A percentile compares a stretch with the other conserved stretches of the same genome.
These are phyloP conservation scores for Cutaneotrichosporon arboriforme DNA, from an alignment of 1,284 basidiomycete genomes.

Conservation along the genomic window DNA sequence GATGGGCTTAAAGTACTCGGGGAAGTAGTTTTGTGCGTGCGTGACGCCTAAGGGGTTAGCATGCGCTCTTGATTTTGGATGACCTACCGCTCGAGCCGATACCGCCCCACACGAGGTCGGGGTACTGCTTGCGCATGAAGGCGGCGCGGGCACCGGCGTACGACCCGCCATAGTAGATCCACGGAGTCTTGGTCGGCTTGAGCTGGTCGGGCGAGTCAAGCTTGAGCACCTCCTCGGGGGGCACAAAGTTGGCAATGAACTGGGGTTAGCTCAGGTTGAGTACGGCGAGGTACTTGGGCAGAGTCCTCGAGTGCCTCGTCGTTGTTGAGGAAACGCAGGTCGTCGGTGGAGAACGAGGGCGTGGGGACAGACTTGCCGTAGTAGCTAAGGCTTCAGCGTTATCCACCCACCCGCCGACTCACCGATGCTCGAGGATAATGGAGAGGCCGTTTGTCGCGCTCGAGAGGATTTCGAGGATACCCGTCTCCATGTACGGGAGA, in stretches of 20 bases:
- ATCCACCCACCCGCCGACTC: constrained; percentile 27
- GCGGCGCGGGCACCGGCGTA: constrained; percentile 89
- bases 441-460: constrained; percentile 73
- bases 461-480: constrained; percentile 78
- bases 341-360: constrained; percentile 63
- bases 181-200: constrained; percentile 56
- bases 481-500: constrained; percentile 51
- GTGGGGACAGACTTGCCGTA: constrained; percentile 70
- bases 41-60: constrained; percentile 39
- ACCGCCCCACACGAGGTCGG: constrained; percentile 80
- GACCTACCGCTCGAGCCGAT: constrained; percentile 73
- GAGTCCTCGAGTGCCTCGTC: constrained; percentile 86
- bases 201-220: constrained; percentile 56
- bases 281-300: constrained; percentile 50
- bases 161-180: constrained; percentile 85
- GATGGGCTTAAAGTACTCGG: constrained; percentile 76
- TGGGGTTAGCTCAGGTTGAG: constrained; percentile 38
- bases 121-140: constrained; percentile 70
- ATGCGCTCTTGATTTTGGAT: background rate
- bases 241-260: constrained; percentile 77
- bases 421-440: constrained; percentile 87
- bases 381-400: too few relatives aligned
- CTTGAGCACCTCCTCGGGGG: constrained; percentile 57
- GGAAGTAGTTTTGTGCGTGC: constrained; percentile 53
- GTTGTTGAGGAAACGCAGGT: constrained; percentile 78